A percentile compares a stretch with the other conserved stretches of the same genome.
phyloP scores from a whole-genome alignment of 805 yeast genomes.

The Brettanomyces bruxellensis region DNA sequence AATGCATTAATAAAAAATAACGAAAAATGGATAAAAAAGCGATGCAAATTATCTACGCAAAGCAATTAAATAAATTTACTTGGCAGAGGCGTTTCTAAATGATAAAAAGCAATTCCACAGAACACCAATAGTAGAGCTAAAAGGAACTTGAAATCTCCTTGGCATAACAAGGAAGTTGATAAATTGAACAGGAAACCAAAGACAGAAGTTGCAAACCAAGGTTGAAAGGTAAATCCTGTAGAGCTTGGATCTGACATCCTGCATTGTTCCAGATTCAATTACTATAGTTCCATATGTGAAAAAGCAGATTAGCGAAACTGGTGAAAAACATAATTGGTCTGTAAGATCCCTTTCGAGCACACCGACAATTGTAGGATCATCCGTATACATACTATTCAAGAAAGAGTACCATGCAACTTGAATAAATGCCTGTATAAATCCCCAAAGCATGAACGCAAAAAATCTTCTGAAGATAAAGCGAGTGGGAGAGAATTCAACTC shows the following conservation, averaged over 20 bases:
- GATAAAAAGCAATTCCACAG: constrained; percentile 92
- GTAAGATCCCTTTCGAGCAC: constrained; percentile 81
- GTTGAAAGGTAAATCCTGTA: constrained; percentile 60
- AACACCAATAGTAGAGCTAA: constrained; percentile 77
- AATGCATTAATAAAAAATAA: too few species aligned
- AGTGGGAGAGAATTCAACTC: not conserved
- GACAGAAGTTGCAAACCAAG: constrained; percentile 53
- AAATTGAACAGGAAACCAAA: constrained; percentile 82
- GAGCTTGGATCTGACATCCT: constrained; percentile 56
- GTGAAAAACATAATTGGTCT: constrained; percentile 87
- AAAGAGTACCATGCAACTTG: constrained; percentile 88
- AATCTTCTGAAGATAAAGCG: constrained; percentile 60
- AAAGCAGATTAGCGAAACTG: constrained; percentile 70
- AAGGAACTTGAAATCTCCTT: constrained; percentile 75
- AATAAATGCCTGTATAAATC: constrained; percentile 68
- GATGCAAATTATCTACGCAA: too few species aligned
- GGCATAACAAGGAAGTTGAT: constrained; percentile 67
- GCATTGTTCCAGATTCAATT: constrained; percentile 63
- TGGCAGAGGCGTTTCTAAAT: constrained; percentile 50
- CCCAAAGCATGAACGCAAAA: constrained; percentile 81
- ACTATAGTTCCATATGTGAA: constrained; percentile 78
- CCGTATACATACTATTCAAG: constrained; percentile 66
- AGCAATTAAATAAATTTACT: too few species aligned
- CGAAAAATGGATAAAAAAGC: too few species aligned
- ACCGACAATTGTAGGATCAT: constrained; percentile 76